Base-by-base conservation (phyloP, 768 basidiomycete species). In the Gautieria morchelliformis region DNA sequence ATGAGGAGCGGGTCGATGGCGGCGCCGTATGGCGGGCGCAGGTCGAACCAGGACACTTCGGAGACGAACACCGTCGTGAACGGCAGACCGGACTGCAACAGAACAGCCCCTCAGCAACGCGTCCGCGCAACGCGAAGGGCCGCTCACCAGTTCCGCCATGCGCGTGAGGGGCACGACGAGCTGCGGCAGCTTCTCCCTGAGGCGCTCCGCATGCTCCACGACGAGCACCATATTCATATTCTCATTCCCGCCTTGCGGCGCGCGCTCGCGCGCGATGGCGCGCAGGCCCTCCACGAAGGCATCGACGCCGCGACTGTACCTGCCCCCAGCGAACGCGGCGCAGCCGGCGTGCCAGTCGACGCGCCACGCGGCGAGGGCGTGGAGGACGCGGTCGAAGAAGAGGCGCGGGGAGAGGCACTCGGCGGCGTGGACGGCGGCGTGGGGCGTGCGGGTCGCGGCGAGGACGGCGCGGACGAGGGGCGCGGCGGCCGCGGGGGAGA, bases 1-100 rank as follows among this genome's bases (percentile, higher is more conserved):
- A 90, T 65, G 63, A 79, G 81, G 63, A 81, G 88, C 0, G 89
- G 89, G 62, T 89, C 85, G 0, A 83, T 81, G 3, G 87, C 78
- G 5, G 85, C 83, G 8, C 85, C 87, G 0, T 84, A 67, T 0
- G 81, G 68, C 1, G 87, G 87, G n/a, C 80, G 77, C 49, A 89
- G 76, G 58, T 87, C 81, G 53, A 83, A 80, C 89, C 89, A 91
- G 14, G 75, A 74, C 9, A 79, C 74, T 52, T 78, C 75, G 1
- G 87, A 89, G 17, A 87, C 63, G 51, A 89, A 76, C 5, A 90
- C 70, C 0, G 83, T 78, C 1, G 76, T 77, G 32, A 89, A 61
- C 30, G 83, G 78, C 9, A 85, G 67, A 53, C 72, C 75, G 14
- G 85, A 70, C 88, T 89, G 59, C 9, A 60, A 0, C 5, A n/a